phyloP scores from a whole-genome alignment of 345 rosid genomes.

The Eucalyptus marginata region DNA sequence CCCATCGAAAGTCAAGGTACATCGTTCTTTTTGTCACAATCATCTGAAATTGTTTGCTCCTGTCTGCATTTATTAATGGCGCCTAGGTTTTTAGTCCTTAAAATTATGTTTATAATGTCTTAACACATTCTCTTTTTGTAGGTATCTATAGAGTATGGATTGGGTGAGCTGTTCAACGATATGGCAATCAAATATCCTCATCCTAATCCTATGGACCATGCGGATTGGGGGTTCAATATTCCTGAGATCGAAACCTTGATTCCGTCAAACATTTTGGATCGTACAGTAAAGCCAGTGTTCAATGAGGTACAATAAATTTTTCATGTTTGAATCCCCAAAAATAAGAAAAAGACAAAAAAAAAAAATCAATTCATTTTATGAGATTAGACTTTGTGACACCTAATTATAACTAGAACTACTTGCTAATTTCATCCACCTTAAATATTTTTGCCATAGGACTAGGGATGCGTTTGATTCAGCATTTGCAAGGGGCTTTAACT shows the following conservation, averaged over 20 bases:
- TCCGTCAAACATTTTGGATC: conserved; percentile 54
- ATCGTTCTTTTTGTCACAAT: not conserved
- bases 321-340: not conserved
- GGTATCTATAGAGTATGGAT: conserved; percentile 70
- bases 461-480: no score
- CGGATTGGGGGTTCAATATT: conserved; percentile 36
- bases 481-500: no score
- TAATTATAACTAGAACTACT: fast-evolving
- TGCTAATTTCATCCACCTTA: not conserved
- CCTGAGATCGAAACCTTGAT: conserved; percentile 51
- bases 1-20: conserved; percentile 56
- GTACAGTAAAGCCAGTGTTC: conserved; percentile 21
- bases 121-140: not conserved
- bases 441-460: not conserved
- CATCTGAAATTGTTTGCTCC: not conserved
- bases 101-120: not conserved
- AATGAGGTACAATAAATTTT: conserved; percentile 24
- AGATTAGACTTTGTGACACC: fast-evolving
- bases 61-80: no score
- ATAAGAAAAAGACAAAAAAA: no score
- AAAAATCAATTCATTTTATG: not conserved
- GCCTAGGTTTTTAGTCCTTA: not conserved
- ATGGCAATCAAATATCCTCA: conserved; percentile 61
- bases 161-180: conserved; percentile 64
- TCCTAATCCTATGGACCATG: conserved; percentile 10